Evolutionary conservation across 1,284 basidiomycete species (phyloP).

Genomic region (Chalciporus sp.): DNA sequence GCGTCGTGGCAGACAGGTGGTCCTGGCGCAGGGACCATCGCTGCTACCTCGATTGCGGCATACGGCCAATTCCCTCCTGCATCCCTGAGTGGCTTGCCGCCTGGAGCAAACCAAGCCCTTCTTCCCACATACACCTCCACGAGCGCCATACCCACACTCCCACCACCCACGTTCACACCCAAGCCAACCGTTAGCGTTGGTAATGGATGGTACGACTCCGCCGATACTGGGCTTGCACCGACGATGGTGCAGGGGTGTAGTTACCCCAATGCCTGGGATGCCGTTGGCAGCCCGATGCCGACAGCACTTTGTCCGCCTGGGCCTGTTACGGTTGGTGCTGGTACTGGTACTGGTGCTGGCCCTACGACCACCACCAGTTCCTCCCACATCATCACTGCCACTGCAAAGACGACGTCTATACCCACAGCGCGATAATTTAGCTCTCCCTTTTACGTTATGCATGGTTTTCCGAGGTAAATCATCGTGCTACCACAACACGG

Average conservation of each 20-base stretch:
- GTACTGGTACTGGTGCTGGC: not conserved
- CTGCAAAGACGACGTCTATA: not conserved
- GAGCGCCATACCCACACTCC: constrained; percentile 56
- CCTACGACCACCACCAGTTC: not conserved
- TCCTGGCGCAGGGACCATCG: constrained; percentile 64
- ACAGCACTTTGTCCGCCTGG: constrained; percentile 48
- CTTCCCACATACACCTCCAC: constrained; percentile 75
- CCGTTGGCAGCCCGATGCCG: constrained; percentile 48
- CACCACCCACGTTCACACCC: constrained; percentile 61
- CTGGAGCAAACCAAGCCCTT: constrained; percentile 23
- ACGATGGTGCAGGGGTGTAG: constrained; percentile 62
- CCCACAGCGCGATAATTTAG: constrained; percentile 8
- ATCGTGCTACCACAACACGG: not conserved
- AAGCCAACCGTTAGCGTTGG: constrained; percentile 53
- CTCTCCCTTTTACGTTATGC: not conserved
- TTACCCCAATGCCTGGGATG: constrained; percentile 68
- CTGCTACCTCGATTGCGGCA: constrained; percentile 45
- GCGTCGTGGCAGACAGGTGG: constrained; percentile 79
- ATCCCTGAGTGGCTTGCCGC: constrained; percentile 33
- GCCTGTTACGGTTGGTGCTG: constrained; percentile 11
- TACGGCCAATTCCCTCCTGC: constrained; percentile 63
- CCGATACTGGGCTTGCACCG: constrained; percentile 57
- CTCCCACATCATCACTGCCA: no score
- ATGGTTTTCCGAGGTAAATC: not conserved
- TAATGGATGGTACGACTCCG: constrained; percentile 72